These are phyloP conservation scores for Fusarium caatingaense DNA, from an alignment of 2,329 filamentous ascomycete genomes.

Conservation along the genomic window DNA sequence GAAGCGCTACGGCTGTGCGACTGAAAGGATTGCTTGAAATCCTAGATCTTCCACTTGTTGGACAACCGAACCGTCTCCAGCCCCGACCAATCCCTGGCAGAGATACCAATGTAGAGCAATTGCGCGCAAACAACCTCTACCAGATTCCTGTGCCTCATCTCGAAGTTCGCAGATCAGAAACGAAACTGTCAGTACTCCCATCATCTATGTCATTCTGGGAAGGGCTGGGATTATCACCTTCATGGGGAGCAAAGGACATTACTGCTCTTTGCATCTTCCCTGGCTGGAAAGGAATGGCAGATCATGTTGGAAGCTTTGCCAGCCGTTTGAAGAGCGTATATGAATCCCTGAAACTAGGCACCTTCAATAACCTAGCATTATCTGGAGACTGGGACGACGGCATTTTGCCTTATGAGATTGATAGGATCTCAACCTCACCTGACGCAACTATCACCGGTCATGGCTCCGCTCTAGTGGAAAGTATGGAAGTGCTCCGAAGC, in stretches of 20 bases:
- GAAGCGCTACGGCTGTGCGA: slow-evolving; percentile 52
- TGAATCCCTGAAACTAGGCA: slow-evolving; percentile 78
- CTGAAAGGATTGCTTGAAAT: slow-evolving; percentile 66
- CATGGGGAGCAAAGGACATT: slow-evolving; percentile 77
- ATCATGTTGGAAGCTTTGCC: slow-evolving; percentile 72
- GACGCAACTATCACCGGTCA: slow-evolving; percentile 56
- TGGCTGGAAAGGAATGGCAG: slow-evolving; percentile 69
- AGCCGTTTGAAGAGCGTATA: slow-evolving; percentile 76
- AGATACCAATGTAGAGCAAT: slow-evolving; percentile 57
- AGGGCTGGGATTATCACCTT: slow-evolving; percentile 78
- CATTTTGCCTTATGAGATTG: slow-evolving; percentile 62
- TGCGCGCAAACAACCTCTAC: slow-evolving; percentile 66
- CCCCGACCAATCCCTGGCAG: slow-evolving; percentile 59
- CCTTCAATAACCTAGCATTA: slow-evolving; percentile 65
- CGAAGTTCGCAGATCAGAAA: slow-evolving; percentile 76
- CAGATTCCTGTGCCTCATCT: slow-evolving; percentile 76
- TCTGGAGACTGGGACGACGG: slow-evolving; percentile 56
- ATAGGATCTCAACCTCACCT: slow-evolving; percentile 57
- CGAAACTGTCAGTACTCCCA: slow-evolving; percentile 77
- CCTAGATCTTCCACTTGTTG: slow-evolving; percentile 66
- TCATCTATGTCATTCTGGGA: slow-evolving; percentile 85
- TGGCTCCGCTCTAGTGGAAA: slow-evolving; percentile 60
- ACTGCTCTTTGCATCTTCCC: slow-evolving; percentile 78
- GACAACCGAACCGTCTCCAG: slow-evolving; percentile 64
- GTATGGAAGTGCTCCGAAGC: slow-evolving; percentile 61